Conservation (phyloP, 1,139 yeast genomes). For the Hanseniaspora gamundiae region DNA sequence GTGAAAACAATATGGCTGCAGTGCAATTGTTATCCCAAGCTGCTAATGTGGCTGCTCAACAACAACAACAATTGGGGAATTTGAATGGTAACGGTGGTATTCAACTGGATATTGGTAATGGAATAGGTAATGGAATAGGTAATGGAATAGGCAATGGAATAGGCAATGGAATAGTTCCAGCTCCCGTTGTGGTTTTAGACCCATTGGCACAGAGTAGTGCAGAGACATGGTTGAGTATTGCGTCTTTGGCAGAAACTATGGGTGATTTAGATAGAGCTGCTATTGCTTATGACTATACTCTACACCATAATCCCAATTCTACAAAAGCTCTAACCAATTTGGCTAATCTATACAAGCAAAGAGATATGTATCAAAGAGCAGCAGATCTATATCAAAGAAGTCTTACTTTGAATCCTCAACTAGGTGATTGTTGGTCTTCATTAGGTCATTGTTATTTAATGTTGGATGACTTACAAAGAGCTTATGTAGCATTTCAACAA, state of each 20-base stretch:
- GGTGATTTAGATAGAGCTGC: slow-evolving; percentile 87
- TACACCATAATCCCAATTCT: slow-evolving; percentile 76
- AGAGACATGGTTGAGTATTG: slow-evolving; percentile 88
- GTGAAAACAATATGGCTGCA: not conserved
- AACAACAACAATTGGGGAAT: not conserved
- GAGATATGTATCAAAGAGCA: slow-evolving; percentile 86
- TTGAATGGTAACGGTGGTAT: not conserved
- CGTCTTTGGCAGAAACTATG: slow-evolving; percentile 78
- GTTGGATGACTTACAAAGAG: slow-evolving; percentile 92
- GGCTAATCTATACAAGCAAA: slow-evolving; percentile 78
- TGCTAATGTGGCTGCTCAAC: not conserved
- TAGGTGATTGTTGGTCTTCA: slow-evolving; percentile 96
- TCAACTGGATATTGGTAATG: not conserved
- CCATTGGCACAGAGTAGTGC: slow-evolving; percentile 58
- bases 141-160: no score
- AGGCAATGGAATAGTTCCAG: not conserved
- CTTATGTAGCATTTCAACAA: slow-evolving; percentile 92
- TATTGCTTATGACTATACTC: slow-evolving; percentile 79
- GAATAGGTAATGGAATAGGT: no score
- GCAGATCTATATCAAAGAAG: slow-evolving; percentile 89
- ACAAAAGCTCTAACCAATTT: slow-evolving; percentile 74
- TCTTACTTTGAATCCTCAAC: slow-evolving; percentile 66
- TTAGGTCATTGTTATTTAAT: slow-evolving; percentile 93
- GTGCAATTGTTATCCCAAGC: not conserved
- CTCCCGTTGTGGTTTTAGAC: slow-evolving; percentile 9